A percentile compares a stretch with the other conserved stretches of the same genome.
These are phyloP conservation scores for Yamadazyma insecticola DNA, from an alignment of 805 yeast species.

Conservation along the genomic window DNA sequence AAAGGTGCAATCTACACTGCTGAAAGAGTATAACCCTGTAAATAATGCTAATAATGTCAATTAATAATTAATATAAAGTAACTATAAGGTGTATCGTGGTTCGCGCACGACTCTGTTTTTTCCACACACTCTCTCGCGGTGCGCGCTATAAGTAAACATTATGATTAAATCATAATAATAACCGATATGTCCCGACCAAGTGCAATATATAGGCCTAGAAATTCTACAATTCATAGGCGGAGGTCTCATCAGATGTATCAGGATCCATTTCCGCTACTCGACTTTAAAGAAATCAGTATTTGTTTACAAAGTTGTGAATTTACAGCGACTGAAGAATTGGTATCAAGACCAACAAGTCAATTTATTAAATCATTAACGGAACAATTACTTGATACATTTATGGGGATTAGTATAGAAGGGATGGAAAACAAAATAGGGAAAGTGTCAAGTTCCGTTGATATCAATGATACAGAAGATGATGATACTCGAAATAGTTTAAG, in stretches of 20 bases:
- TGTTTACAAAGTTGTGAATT: constrained; percentile 62
- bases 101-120: too few species aligned
- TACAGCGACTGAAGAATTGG: constrained; percentile 54
- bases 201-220: constrained; percentile 24
- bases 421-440: constrained; percentile 5
- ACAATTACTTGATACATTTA: constrained; percentile 57
- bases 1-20: constrained; percentile 89
- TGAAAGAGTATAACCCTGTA: constrained; percentile 55
- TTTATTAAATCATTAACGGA: constrained; percentile 53
- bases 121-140: constrained; percentile 1
- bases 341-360: constrained; percentile 53
- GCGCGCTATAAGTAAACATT: background rate
- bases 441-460: constrained; percentile 16
- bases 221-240: constrained; percentile 14
- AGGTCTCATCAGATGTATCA: constrained; percentile 16
- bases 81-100: too few species aligned
- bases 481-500: constrained; percentile 36
- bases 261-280: constrained; percentile 62
- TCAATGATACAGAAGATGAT: constrained; percentile 19
- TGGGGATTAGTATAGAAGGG: constrained; percentile 39
- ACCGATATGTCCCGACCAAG: constrained; percentile 28
- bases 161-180: constrained; percentile 4
- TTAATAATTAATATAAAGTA: too few species aligned
- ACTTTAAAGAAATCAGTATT: constrained; percentile 50
- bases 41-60: background rate